Base-by-base conservation (phyloP, 2,329 filamentous ascomycete genomes). In the Mariannaea elegans region DNA sequence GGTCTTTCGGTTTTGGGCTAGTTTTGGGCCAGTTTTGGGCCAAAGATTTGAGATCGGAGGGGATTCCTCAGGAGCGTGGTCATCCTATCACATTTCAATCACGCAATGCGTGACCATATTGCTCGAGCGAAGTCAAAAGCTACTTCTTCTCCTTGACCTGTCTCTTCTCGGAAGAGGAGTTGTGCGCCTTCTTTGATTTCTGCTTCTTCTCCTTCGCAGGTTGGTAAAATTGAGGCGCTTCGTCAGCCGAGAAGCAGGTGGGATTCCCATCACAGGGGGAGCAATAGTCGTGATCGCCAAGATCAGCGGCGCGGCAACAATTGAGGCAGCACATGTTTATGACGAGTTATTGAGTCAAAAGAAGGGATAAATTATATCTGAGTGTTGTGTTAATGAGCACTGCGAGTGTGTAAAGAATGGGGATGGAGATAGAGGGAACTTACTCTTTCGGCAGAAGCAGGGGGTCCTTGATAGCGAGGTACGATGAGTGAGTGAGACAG, bases 221-320 rank as follows among this genome's bases (percentile, higher is more conserved):
- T 13, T 31, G 14, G 14, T 48, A n/a, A 9, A 49, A 38, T 21
- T 31, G 32, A 10, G 42, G 14, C 8, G 24, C 24, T 9, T 51
- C 4, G 3, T 19, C 12, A 10, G 49, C 18, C 38, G 58, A 48
- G 7, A 63, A 45, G 23, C 70, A 65, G 48, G 68, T 70, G 2
- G 70, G 67, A 16, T 67, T 71, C n/a, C 62, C 21, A 34, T 51
- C 56, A 51, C 62, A 75, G 13, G 70, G 68, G 7, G 71, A 54
- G 34, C 73, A 75, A 59, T 69, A 74, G 41, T 76, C 74, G 58
- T 76, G 74, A 8, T 55, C 69, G 44, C 74, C 74, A 19, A 68
- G 58, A 56, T 75, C 73, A 18, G 62, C 62, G 21, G 73, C 68
- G 21, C 64, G 67, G 61, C 75, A 77, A 65, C 75, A 77, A 29